Base-by-base conservation (phyloP, 192 early-diverging fungal species). In the Backusella sp. region DNA sequence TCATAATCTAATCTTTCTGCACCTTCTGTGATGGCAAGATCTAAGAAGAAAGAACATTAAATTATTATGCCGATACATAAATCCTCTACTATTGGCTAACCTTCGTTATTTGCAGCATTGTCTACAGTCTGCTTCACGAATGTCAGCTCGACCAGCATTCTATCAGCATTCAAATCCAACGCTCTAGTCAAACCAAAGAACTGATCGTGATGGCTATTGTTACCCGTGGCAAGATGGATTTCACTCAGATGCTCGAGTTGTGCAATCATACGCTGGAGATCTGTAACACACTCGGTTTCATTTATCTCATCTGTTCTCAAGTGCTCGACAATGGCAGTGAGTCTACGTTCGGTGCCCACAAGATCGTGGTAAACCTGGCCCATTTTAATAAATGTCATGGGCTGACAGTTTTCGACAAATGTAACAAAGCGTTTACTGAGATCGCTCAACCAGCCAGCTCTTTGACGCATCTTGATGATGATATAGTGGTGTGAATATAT, bases 281-380 rank as follows among this genome's bases (percentile, higher is more conserved):
- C 93, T 15, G 82, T 80, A 49, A 95, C 76, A 37, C 88, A 85
- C 19, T 90, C 89, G 3, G 83, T 73, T 28, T 92, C 91, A 32
- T 89, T 86, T 52, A 94, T 79, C 69, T 94, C 94, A 71, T 96
- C 94, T 66, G 88, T 90, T 73, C 94, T 92, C 76, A 97, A 68
- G 17, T 90, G 74, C 46, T 94, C 92, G 9, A 97, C 84, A 70
- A 94, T 87, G 0, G 79, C 84, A 76, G 94, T 90, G 37, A 97
- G 79, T 46, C 86, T 88, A 56, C 53, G 12, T 81, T 98, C 96
- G 3, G 91, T 89, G 15, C 90, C 91, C 35, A 90, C 84, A 12
- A 96, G 82, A 65, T 98, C 95, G 68, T 92, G 90, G 68, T 92
- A 88, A 59, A 94, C 84, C 66, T 89, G 88, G 5, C 91, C 93